Conservation (phyloP, 345 rosid species). For the Aegle marmelos region DNA sequence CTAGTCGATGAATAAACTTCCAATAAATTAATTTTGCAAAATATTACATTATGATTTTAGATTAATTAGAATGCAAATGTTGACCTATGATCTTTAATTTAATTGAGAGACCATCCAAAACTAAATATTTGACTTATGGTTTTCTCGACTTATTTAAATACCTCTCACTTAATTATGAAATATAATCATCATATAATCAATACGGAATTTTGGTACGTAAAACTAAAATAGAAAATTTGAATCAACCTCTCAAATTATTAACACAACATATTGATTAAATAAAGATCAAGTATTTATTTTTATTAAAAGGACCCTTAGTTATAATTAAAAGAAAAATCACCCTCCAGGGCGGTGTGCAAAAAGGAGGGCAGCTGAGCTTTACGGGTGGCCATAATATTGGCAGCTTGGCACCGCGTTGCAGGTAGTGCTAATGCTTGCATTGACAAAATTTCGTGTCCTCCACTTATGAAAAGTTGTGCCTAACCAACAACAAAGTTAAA, state of each 20-base stretch:
- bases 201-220: neutral
- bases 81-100: neutral
- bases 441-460: slow-evolving; percentile 31
- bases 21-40: neutral
- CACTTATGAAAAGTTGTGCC: slow-evolving; percentile 24
- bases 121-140: neutral
- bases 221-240: no score
- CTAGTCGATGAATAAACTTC: neutral
- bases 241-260: no score
- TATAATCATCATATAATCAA: neutral
- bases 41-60: neutral
- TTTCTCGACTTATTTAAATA: neutral
- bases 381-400: slow-evolving; percentile 19
- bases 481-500: slow-evolving; percentile 7
- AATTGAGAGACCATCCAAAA: neutral
- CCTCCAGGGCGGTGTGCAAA: no score
- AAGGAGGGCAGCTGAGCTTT: neutral
- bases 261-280: no score
- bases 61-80: neutral
- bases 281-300: no score
- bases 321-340: no score
- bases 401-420: slow-evolving; percentile 35
- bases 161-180: neutral
- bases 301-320: no score
- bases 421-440: slow-evolving; percentile 6